Evolutionary conservation across 2,329 filamentous ascomycete species (phyloP).

Genomic region (Talaromyces amestolkiae): DNA sequence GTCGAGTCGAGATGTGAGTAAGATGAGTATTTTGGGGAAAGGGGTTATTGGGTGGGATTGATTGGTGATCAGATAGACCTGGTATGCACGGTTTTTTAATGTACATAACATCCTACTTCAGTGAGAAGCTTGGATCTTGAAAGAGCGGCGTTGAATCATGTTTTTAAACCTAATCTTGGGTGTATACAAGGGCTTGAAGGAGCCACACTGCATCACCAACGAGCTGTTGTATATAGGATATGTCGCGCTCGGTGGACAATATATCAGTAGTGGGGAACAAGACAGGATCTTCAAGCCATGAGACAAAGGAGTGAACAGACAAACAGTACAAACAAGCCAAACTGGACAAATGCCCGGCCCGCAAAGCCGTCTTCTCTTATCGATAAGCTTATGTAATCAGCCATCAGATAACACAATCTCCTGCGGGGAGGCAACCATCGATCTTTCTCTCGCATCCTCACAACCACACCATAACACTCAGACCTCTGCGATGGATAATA

Average conservation of each 20-base stretch:
- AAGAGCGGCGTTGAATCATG: not conserved
- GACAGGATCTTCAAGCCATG: too few species aligned
- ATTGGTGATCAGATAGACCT: not conserved
- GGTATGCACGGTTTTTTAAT: not conserved
- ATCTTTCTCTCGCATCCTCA: not conserved
- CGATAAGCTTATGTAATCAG: conserved; percentile 9
- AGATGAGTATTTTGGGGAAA: not conserved
- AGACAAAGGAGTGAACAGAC: too few species aligned
- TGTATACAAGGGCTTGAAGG: too few species aligned
- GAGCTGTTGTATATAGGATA: too few species aligned
- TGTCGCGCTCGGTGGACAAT: too few species aligned
- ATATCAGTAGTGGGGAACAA: too few species aligned
- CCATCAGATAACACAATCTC: not conserved
- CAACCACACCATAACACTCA: not conserved
- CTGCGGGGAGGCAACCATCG: conserved; percentile 1
- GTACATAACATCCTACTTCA: not conserved
- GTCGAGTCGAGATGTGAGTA: not conserved
- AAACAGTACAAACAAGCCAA: not conserved
- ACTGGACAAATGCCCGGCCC: not conserved
- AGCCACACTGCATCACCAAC: too few species aligned
- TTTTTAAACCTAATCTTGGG: too few species aligned
- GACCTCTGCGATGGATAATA: conserved; percentile 2
- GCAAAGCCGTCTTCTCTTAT: not conserved
- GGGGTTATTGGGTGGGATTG: conserved; percentile 5
- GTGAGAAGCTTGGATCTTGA: not conserved